phyloP scores from a whole-genome alignment of 2,329 filamentous ascomycete species.

The Fusarium decemcellulare region DNA sequence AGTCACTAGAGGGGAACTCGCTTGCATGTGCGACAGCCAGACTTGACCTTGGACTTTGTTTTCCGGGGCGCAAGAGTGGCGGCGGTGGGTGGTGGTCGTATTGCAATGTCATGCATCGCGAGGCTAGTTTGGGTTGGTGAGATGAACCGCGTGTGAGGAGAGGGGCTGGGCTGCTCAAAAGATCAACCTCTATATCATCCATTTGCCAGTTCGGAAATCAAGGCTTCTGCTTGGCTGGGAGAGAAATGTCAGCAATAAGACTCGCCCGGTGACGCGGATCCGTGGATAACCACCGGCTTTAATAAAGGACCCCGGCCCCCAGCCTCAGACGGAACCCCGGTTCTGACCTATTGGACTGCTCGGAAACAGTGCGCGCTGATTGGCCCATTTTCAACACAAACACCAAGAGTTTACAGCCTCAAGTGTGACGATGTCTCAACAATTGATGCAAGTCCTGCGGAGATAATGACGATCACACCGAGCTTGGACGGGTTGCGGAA shows the following conservation, averaged over 20 bases:
- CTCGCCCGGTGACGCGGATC: not conserved
- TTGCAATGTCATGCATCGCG: too few species aligned
- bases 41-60: slow-evolving; percentile 36
- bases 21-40: slow-evolving; percentile 40
- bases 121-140: too few species aligned
- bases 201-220: slow-evolving; percentile 42
- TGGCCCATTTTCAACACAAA: slow-evolving; percentile 9
- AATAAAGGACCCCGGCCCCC: too few species aligned
- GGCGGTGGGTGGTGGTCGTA: not conserved
- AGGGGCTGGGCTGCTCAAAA: too few species aligned
- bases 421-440: too few species aligned
- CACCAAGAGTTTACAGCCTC: too few species aligned
- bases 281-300: too few species aligned
- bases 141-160: too few species aligned
- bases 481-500: not conserved
- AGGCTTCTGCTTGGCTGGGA: slow-evolving; percentile 31
- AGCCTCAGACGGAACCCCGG: not conserved
- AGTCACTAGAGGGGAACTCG: slow-evolving; percentile 13
- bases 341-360: slow-evolving; percentile 33
- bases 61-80: slow-evolving; percentile 19
- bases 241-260: not conserved
- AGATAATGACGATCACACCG: not conserved
- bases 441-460: not conserved
- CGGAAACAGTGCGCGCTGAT: slow-evolving; percentile 38
- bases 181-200: not conserved